Base-by-base conservation (phyloP, 2,329 filamentous ascomycete species). In the Huntiella abstrusa region DNA sequence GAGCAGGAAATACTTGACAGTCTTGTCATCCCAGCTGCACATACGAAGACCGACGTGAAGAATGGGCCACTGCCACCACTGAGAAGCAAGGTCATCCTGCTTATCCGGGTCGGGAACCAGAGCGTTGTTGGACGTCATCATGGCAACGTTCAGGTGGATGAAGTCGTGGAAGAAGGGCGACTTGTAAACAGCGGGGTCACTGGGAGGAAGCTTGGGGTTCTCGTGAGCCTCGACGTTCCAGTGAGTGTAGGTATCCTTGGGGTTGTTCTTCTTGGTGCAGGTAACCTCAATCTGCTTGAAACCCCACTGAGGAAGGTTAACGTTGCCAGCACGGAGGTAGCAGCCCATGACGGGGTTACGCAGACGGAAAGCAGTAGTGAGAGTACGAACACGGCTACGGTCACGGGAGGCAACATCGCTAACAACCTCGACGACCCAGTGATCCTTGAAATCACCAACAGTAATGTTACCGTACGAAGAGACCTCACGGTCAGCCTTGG, bases 61-160 rank as follows among this genome's bases (percentile, higher is more conserved):
- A 52, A 98, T 76, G 15, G 91, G 91, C 91, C 91, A 98, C 65
- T 98, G 87, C 91, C 91, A 98, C 70, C 87, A 95, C 54, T 86
- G 71, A 11, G 91, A 98, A 32, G 91, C 91, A 41, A 98, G 75
- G 58, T 98, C 91, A 57, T 98, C 91, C 62, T 98, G 91, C 73
- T 98, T 98, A 62, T 98, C 91, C 4, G 91, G 88, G 58, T 98
- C 91, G 3, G 91, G 91, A 15, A 98, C 85, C 40, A 98, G 76
- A 17, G 91, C 91, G 59, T 98, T 98, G 72, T 98, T 98, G 35
- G 91, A 96, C 3, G 91, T 98, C 88, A 96, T 95, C 91, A 98
- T 98, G 52, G 91, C 91, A 51, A 98, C 91, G 60, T 98, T 98
- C 51, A 96, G 69, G 62, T 98, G 91, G 52, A 98, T 80, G 57